Conservation (phyloP, 176 grass and related monocot genomes). For the Oryza glaberrima region DNA sequence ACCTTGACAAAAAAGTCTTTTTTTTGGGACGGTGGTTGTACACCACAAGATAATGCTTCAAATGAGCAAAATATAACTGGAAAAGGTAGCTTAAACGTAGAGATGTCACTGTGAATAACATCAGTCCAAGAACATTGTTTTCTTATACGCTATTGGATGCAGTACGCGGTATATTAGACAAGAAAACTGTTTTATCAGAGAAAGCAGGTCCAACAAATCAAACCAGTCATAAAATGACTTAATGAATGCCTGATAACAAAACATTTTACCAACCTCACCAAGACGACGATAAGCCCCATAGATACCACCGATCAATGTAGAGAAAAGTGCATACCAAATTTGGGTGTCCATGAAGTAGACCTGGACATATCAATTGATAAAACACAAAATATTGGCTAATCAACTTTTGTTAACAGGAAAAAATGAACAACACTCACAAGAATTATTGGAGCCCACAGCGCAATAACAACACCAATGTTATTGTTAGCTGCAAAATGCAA, state of each 20-base stretch:
- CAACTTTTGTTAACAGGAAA: constrained; percentile 8
- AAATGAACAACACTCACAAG: constrained; percentile 52
- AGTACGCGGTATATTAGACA: constrained; percentile 23
- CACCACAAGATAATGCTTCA: not conserved
- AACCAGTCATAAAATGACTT: constrained; percentile 1
- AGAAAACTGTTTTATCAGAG: not conserved
- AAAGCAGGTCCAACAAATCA: constrained; percentile 1
- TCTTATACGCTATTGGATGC: not conserved
- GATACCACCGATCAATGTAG: constrained; percentile 92
- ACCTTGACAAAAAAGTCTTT: no score
- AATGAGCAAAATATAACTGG: not conserved
- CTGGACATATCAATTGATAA: constrained; percentile 49
- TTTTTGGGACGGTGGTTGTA: no score
- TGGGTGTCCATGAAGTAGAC: constrained; percentile 99
- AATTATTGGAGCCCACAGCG: constrained; percentile 98
- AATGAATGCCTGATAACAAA: not conserved
- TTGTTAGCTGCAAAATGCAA: constrained; percentile 75
- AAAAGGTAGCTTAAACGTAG: constrained; percentile 7
- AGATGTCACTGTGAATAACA: not conserved
- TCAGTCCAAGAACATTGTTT: not conserved
- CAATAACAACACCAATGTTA: constrained; percentile 91
- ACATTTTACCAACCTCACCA: constrained; percentile 73
- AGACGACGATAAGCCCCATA: constrained; percentile 96
- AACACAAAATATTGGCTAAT: constrained; percentile 31
- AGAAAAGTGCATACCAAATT: constrained; percentile 99